Evolutionary conservation across 371 early-diverging fungal genomes (phyloP).

Genomic region (Enterospora canceri): DNA sequence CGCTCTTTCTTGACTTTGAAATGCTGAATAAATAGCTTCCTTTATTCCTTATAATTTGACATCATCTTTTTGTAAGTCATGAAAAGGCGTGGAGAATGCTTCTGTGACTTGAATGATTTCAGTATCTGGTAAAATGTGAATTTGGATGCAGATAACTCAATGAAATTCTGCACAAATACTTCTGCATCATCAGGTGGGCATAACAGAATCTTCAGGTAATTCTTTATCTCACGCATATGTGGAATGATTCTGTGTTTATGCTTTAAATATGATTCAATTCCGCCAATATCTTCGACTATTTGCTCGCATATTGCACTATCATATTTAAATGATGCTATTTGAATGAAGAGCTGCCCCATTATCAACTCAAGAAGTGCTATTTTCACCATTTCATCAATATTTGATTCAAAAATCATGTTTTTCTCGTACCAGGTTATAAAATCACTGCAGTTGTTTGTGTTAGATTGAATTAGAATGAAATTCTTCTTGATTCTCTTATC

Average conservation of each 20-base stretch:
- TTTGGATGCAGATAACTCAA: conserved; percentile 28
- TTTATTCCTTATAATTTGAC: not conserved
- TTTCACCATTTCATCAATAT: conserved; percentile 18
- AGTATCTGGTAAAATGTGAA: conserved; percentile 49
- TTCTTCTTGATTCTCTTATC: conserved; percentile 2
- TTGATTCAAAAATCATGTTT: conserved; percentile 1
- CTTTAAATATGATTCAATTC: conserved; percentile 31
- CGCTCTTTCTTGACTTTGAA: conserved; percentile 11
- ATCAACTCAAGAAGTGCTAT: conserved; percentile 21
- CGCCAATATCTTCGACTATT: conserved; percentile 27
- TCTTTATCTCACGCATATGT: conserved; percentile 36
- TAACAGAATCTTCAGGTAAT: conserved; percentile 47
- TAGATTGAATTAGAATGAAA: not conserved
- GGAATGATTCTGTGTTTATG: not conserved
- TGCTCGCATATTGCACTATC: conserved; percentile 10
- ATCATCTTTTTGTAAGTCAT: conserved; percentile 12
- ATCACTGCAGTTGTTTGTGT: conserved; percentile 6
- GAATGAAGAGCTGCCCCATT: conserved; percentile 18
- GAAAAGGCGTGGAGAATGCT: not conserved
- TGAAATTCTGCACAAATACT: conserved; percentile 51
- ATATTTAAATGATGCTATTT: conserved; percentile 30
- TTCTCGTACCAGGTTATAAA: conserved; percentile 1
- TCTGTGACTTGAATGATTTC: conserved; percentile 11
- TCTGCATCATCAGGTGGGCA: conserved; percentile 18
- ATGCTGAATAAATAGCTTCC: not conserved